Conservation (phyloP, 2,329 filamentous ascomycete genomes). For the Monilinia polystroma region DNA sequence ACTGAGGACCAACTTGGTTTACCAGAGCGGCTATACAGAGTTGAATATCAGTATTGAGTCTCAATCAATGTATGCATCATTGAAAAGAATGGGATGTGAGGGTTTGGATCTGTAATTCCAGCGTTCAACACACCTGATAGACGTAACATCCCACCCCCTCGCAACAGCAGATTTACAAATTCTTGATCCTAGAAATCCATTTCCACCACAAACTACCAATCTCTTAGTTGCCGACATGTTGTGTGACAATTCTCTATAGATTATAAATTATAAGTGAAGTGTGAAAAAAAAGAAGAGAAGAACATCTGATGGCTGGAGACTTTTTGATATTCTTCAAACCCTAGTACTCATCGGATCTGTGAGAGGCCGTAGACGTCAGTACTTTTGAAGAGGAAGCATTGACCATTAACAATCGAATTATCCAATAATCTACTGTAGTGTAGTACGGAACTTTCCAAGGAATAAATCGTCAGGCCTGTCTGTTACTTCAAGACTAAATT, state of each 20-base stretch:
- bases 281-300: not conserved
- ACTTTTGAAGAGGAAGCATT: constrained; percentile 11
- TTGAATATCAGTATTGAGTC: not conserved
- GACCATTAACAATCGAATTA: constrained; percentile 22
- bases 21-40: constrained; percentile 74
- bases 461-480: not conserved
- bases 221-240: constrained; percentile 55
- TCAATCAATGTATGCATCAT: not conserved
- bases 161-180: constrained; percentile 89
- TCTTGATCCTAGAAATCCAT: constrained; percentile 82
- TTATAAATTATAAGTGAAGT: not conserved
- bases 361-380: constrained; percentile 1
- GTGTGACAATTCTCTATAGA: not conserved
- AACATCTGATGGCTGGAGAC: not conserved
- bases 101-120: not conserved
- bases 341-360: constrained; percentile 5
- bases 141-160: constrained; percentile 88
- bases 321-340: not conserved
- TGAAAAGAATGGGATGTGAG: constrained; percentile 32
- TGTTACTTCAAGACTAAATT: not conserved
- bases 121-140: constrained; percentile 67
- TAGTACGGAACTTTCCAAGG: no score
- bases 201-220: constrained; percentile 89
- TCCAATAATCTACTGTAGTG: not conserved
- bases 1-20: constrained; percentile 81